phyloP scores from a whole-genome alignment of 139 green algal species.

The Coccomyxa sp. region DNA sequence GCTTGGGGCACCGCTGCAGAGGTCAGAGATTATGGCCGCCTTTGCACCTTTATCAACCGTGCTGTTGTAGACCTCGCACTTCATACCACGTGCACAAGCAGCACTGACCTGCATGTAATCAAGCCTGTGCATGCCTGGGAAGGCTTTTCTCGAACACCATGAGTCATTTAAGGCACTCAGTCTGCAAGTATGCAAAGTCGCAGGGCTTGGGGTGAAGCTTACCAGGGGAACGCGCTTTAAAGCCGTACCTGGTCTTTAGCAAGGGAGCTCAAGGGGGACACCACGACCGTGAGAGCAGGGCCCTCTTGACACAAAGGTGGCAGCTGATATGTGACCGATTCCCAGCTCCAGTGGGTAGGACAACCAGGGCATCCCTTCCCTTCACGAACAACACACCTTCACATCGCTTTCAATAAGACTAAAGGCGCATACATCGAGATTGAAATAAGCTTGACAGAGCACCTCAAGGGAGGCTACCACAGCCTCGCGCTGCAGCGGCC shows the following conservation, averaged over 20 bases:
- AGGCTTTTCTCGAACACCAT: no score
- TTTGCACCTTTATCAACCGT: slow-evolving; percentile 14
- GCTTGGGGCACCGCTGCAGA: slow-evolving; percentile 26
- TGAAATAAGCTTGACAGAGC: no score
- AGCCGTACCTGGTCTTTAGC: slow-evolving; percentile 48
- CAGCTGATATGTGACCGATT: slow-evolving; percentile 58
- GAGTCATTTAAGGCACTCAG: no score
- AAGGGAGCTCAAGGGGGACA: slow-evolving; percentile 37
- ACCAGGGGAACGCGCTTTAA: no score
- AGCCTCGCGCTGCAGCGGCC: slow-evolving; percentile 39
- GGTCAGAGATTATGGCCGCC: slow-evolving; percentile 24
- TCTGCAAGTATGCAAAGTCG: no score
- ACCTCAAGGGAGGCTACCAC: background rate
- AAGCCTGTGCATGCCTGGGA: no score
- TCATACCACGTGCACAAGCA: background rate
- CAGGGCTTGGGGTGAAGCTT: background rate
- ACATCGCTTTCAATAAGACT: no score
- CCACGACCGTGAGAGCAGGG: slow-evolving; percentile 42
- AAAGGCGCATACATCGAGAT: no score
- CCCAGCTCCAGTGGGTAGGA: slow-evolving; percentile 54
- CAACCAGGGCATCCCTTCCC: slow-evolving; percentile 33
- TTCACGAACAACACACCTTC: background rate
- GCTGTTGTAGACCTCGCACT: background rate
- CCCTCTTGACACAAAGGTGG: slow-evolving; percentile 20
- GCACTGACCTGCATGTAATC: slow-evolving; percentile 10